Conservation (phyloP, 2,329 filamentous ascomycete species). For the Truncatella angustata region DNA sequence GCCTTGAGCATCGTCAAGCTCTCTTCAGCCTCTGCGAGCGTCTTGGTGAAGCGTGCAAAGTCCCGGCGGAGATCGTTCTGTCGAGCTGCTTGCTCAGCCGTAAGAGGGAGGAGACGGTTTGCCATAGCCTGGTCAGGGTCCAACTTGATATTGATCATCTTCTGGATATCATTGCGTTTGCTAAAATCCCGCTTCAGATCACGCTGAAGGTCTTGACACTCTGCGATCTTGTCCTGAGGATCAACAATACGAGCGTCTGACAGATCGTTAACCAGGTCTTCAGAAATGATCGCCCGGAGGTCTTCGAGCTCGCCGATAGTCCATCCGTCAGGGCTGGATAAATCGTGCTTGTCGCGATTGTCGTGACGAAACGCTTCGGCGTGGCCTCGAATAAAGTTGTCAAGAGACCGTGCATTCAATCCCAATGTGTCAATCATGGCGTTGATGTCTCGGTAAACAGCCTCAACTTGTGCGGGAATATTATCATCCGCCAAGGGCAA, state of each 20-base stretch:
- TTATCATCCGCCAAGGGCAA: conserved; percentile 53
- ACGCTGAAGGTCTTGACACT: conserved; percentile 64
- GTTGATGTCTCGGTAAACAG: conserved; percentile 77
- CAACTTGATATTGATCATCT: conserved; percentile 66
- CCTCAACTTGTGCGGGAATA: conserved; percentile 62
- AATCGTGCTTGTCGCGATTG: conserved; percentile 61
- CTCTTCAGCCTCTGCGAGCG: conserved; percentile 77
- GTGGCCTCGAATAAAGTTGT: conserved; percentile 67
- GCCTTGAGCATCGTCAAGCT: conserved; percentile 75
- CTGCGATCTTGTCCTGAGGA: conserved; percentile 65
- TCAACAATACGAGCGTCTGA: conserved; percentile 67
- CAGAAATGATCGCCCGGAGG: conserved; percentile 62
- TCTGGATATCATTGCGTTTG: conserved; percentile 76
- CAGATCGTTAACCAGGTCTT: conserved; percentile 62
- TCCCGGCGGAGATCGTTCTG: conserved; percentile 79
- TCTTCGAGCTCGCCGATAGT: conserved; percentile 73
- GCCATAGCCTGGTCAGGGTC: conserved; percentile 67
- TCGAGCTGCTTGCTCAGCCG: conserved; percentile 77
- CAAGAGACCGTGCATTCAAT: conserved; percentile 71
- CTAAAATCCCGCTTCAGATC: conserved; percentile 71
- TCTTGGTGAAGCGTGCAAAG: conserved; percentile 71
- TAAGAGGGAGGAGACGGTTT: conserved; percentile 70
- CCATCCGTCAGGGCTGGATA: conserved; percentile 69
- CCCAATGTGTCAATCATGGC: conserved; percentile 94
- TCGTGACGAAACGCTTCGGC: conserved; percentile 47